These are phyloP conservation scores for Adansonia grandidieri DNA, from an alignment of 441 rosid species.

Conservation along the genomic window DNA sequence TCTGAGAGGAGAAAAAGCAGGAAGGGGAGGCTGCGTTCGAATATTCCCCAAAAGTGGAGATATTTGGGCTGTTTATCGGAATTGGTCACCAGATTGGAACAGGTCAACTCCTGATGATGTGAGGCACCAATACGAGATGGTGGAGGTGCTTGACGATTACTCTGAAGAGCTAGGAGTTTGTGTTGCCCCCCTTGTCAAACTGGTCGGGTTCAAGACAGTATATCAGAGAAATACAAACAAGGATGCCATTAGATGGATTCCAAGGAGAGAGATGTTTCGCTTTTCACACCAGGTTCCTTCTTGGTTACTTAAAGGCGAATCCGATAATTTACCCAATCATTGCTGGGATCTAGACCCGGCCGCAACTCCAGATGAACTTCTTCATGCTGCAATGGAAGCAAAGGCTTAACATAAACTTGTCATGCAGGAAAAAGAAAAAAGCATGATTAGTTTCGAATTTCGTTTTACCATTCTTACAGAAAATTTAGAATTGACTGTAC, in stretches of 20 bases:
- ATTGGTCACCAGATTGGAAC: constrained; percentile 88
- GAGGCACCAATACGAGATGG: constrained; percentile 96
- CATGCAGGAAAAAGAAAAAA: constrained; percentile 38
- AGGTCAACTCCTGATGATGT: constrained; percentile 76
- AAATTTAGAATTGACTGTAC: constrained; percentile 64
- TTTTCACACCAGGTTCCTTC: constrained; percentile 82
- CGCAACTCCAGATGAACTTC: constrained; percentile 94
- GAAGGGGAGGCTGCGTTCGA: constrained; percentile 91
- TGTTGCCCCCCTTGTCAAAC: constrained; percentile 72
- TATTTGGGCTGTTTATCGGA: constrained; percentile 90
- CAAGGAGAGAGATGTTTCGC: constrained; percentile 77
- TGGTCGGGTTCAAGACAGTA: constrained; percentile 86
- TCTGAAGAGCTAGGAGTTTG: constrained; percentile 89
- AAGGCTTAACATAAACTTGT: constrained; percentile 43
- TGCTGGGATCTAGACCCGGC: constrained; percentile 99
- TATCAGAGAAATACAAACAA: constrained; percentile 63
- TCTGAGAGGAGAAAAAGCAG: constrained; percentile 32
- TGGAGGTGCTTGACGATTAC: constrained; percentile 88
- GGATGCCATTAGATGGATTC: constrained; percentile 76
- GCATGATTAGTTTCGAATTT: constrained; percentile 44
- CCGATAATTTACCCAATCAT: constrained; percentile 58
- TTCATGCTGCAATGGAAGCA: constrained; percentile 51
- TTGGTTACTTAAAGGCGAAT: constrained; percentile 73
- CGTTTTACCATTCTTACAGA: constrained; percentile 55
- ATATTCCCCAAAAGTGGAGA: constrained; percentile 90